Conservation (phyloP, 148 eudicot genomes). For the Camellia granthamiana region DNA sequence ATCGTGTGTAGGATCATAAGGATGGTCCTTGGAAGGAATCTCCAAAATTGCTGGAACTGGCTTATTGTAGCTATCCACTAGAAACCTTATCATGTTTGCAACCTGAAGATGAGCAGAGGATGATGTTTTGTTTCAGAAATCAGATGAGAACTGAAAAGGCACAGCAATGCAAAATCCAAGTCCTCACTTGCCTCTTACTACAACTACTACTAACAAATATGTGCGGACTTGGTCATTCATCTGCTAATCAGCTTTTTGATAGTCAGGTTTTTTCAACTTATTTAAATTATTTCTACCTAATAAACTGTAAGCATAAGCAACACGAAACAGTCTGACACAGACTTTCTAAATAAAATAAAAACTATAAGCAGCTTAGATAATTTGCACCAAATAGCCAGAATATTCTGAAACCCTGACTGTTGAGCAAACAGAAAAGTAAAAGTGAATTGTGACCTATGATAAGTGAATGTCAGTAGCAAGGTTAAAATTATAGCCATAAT, state of each 20-base stretch:
- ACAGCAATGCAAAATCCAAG: not conserved
- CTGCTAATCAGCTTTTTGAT: not conserved
- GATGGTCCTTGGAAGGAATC: slow-evolving; percentile 97
- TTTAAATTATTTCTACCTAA: too few species aligned
- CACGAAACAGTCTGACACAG: too few species aligned
- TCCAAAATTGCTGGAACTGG: slow-evolving; percentile 94
- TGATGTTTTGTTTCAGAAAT: not conserved
- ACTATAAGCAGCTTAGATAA: too few species aligned
- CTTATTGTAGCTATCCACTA: slow-evolving; percentile 95
- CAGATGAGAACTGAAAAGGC: not conserved
- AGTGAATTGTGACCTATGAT: too few species aligned
- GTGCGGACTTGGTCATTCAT: not conserved
- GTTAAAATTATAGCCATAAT: too few species aligned
- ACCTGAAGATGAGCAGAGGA: slow-evolving; percentile 41
- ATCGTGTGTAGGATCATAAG: slow-evolving; percentile 93
- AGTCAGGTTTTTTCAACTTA: too few species aligned
- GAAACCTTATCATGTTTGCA: slow-evolving; percentile 89
- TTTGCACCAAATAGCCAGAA: too few species aligned
- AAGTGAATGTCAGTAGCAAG: too few species aligned
- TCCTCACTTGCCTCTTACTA: not conserved
- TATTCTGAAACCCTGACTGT: too few species aligned
- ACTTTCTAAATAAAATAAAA: too few species aligned
- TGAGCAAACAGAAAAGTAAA: too few species aligned
- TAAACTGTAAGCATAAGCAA: too few species aligned
- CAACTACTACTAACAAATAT: not conserved